Base-by-base conservation (phyloP, 176 grass and related monocot genomes). In the Dactylis glomerata region DNA sequence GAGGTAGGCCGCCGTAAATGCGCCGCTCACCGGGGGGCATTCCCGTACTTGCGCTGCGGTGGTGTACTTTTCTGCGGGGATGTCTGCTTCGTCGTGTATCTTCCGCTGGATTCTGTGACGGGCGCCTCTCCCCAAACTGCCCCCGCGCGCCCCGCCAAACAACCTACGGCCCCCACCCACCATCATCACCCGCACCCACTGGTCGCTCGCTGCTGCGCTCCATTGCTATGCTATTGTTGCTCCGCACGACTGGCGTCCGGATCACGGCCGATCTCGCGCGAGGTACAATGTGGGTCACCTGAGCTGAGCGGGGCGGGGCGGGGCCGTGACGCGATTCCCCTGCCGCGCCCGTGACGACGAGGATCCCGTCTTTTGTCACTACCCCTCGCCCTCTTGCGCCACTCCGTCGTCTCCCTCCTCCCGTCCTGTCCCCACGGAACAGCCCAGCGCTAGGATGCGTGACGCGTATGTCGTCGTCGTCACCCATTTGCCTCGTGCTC, bases 51-150 rank as follows among this genome's bases (percentile, higher is more conserved):
- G 13, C 26, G 41, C 62, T 20, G 69, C 16, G 71, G 31, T 34
- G 73, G 69, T 65, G 85, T 81, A 89, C 88, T 92, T 92, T 40
- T 78, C 66, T 72, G 69, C 63, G 68, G 11, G 86, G 83, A 93
- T 80, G 84, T 85, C 87, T 82, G 77, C 84, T 36, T 89, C 67
- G 73, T 88, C 77, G 76, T 87, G 82, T 75, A 79, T 83, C 85
- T 54, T 55, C 84, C 56, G 86, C 91, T 93, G 85, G 91, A 93
- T 93, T 90, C 78, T 52, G 65, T 90, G 87, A 86, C 86, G 67
- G 33, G 73, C n/a, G 75, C 32, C 11, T 27, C 49, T 72, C 54
- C 22, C 64, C 64, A 1, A 28, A 78, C 20, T 51, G 8, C 59
- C 50, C 68, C 49, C 42, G 15, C 83, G 79, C 34, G 63, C 75